Base-by-base conservation (phyloP, 1,284 basidiomycete species). In the Ceratobasidium sp. region DNA sequence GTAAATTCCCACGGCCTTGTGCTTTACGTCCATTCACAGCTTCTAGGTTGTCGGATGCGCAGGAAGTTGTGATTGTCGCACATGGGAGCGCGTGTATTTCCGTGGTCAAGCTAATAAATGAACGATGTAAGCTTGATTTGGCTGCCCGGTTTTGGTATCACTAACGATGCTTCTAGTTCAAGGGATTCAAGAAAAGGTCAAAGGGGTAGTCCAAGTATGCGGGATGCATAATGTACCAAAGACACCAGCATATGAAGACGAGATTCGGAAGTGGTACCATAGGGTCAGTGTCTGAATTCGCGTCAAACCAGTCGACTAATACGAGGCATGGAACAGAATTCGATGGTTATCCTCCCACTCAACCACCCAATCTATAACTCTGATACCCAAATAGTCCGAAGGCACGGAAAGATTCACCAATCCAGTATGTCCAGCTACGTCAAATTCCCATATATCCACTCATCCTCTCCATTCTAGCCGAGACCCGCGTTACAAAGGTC, bases 41-140 rank as follows among this genome's bases (percentile, higher is more conserved):
- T 12, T 23, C 6, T 80, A 96, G 94, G 79, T 85, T 96, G 77
- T 92, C 92, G 3, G 87, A 88, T 54, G 93, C 93, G 3, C 87
- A 89, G 62, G 88, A 90, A 41, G 88, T 99, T 20, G 86, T 98
- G 30, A 83, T 99, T 8, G 90, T 99, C 60, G 96, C 96, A 0
- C 94, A 97, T 81, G 96, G 96, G 3, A 89, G 91, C 0, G 97
- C 94, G 0, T 95, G 93, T 81, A 87, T 90, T 38, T 89, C 92
- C 0, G 81, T 98, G 71, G 91, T 94, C 85, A 88, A 92, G 46
- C 87, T 98, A 48, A 86, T 98, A 46, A 89, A 90, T 55, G 83
- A 88, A 35, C 88, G 95, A 83, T 86, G 95, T 94, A 81, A 69
- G 89, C 20, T 83, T 3, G 35, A n/a, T 3, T 74, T 77, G 78